A percentile compares a stretch with the other conserved stretches of the same genome.
Conservation (phyloP, 257 asterid genomes). For the Solanum verrucosum region DNA sequence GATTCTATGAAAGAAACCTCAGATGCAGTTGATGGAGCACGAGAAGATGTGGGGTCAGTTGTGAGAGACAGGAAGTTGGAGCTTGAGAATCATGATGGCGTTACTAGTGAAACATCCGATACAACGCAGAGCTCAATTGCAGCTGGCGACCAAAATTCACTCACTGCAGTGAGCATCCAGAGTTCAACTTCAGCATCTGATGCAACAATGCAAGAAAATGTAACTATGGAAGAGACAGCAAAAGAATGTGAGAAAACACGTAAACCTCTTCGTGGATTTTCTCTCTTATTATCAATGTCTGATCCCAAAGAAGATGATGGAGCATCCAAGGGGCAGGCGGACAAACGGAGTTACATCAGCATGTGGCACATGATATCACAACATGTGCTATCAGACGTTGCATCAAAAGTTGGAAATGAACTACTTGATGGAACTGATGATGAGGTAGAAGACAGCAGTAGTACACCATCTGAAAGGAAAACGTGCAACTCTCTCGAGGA, state of each 20-base stretch:
- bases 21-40: background rate
- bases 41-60: background rate
- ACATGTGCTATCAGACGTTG: conserved; percentile 70
- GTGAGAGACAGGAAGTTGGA: background rate
- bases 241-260: background rate
- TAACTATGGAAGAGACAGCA: background rate
- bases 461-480: background rate
- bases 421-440: conserved; percentile 70
- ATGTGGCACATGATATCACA: conserved; percentile 96
- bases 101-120: background rate
- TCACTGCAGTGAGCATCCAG: background rate
- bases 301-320: conserved; percentile 5
- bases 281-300: background rate
- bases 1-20: background rate
- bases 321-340: conserved; percentile 7
- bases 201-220: background rate
- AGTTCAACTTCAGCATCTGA: background rate
- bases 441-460: conserved; percentile 23
- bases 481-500: background rate
- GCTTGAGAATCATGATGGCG: background rate
- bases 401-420: conserved; percentile 54
- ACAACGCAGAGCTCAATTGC: background rate
- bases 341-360: conserved; percentile 34
- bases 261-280: background rate
- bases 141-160: background rate